A percentile compares a stretch with the other conserved stretches of the same genome.
phyloP scores from a whole-genome alignment of 495 filamentous ascomycete genomes.

The Hypomontagnella monticulosa region DNA sequence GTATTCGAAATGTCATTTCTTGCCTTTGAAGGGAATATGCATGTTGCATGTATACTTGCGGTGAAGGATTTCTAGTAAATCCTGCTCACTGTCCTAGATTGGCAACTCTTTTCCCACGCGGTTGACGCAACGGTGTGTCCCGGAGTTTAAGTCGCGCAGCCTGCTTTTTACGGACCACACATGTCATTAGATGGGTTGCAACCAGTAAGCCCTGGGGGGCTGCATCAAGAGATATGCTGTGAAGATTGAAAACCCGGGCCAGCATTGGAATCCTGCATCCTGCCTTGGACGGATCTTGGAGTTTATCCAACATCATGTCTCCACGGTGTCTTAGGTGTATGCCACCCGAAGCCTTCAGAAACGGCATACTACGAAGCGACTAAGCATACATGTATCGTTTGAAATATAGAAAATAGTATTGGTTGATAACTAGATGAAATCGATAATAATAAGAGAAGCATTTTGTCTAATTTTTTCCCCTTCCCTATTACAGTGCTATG shows the following conservation, averaged over 20 bases:
- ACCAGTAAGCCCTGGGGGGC: conserved; percentile 25
- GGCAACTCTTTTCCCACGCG: conserved; percentile 17
- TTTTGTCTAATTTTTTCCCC: no score
- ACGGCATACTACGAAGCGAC: neutral
- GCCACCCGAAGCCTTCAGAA: neutral
- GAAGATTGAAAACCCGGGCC: conserved; percentile 18
- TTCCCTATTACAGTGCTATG: no score
- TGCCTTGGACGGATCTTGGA: conserved; percentile 20
- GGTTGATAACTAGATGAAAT: neutral
- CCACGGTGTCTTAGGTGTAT: conserved; percentile 13
- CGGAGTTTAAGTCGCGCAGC: conserved; percentile 21
- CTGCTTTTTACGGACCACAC: conserved; percentile 14
- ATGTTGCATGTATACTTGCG: conserved; percentile 21
- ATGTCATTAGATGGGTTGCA: conserved; percentile 25
- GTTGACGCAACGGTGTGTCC: conserved; percentile 17
- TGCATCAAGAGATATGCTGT: conserved; percentile 25
- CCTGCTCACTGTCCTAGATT: conserved; percentile 22
- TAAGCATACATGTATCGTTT: neutral
- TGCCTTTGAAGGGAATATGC: conserved; percentile 11
- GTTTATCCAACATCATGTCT: conserved; percentile 9
- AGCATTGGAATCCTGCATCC: conserved; percentile 33
- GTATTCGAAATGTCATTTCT: conserved; percentile 15
- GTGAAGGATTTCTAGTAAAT: conserved; percentile 36
- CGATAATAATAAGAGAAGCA: neutral
- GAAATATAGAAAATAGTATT: conserved; percentile 3